Evolutionary conservation across 139 green algal genomes (phyloP).

Genomic region (Zygnema circumcarinatum): DNA sequence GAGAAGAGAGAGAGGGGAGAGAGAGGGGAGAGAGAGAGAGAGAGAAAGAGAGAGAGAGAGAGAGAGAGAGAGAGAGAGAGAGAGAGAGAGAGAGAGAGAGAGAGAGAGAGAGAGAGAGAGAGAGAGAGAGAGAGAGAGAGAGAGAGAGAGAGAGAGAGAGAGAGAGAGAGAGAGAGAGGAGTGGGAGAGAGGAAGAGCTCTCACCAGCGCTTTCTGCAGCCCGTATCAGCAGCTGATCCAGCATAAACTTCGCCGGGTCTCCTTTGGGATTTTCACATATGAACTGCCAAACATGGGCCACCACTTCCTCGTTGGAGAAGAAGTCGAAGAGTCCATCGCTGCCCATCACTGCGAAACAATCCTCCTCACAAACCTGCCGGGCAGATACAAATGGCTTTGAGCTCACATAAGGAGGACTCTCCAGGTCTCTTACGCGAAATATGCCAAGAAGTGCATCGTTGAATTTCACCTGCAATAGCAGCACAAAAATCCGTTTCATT

Average conservation of each 20-base stretch:
- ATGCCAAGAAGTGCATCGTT: constrained; percentile 52
- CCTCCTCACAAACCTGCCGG: background rate
- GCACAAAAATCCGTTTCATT: background rate
- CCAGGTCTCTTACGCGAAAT: constrained; percentile 32
- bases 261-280: constrained; percentile 24
- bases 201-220: too few relatives aligned
- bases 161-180: too few relatives aligned
- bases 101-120: too few relatives aligned
- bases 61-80: too few relatives aligned
- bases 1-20: too few relatives aligned
- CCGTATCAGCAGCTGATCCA: constrained; percentile 47
- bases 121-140: too few relatives aligned
- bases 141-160: too few relatives aligned
- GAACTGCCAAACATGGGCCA: constrained; percentile 68
- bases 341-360: constrained; percentile 67
- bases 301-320: constrained; percentile 78
- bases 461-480: constrained; percentile 35
- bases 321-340: constrained; percentile 87
- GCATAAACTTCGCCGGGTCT: constrained; percentile 49
- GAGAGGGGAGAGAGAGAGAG: too few relatives aligned
- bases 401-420: constrained; percentile 35
- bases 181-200: too few relatives aligned
- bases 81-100: too few relatives aligned
- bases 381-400: constrained; percentile 17
- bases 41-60: too few relatives aligned